These are phyloP conservation scores for Lactarius akahatsu DNA, from an alignment of 768 basidiomycete genomes.

Conservation along the genomic window DNA sequence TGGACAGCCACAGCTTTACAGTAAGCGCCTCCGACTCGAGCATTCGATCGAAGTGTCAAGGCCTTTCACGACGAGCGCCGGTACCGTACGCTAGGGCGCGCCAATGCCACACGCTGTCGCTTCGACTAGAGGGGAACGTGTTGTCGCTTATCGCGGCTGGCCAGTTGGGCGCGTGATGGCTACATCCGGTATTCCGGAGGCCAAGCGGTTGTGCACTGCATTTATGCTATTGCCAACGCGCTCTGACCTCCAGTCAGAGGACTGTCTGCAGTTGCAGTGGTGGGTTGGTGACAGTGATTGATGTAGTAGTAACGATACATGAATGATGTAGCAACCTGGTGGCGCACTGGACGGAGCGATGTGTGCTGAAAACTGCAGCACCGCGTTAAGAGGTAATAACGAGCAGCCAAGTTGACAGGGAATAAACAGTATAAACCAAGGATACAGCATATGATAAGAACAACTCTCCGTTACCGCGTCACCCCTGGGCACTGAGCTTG, in stretches of 20 bases:
- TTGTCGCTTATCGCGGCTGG: neutral
- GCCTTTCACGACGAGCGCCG: neutral
- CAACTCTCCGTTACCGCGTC: neutral
- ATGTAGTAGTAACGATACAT: neutral
- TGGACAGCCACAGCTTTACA: neutral
- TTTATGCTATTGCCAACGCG: neutral
- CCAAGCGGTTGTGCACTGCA: neutral
- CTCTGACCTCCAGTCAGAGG: neutral
- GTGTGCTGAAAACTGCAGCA: neutral
- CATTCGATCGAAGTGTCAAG: neutral
- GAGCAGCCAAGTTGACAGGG: neutral
- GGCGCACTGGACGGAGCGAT: neutral
- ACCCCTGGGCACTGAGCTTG: neutral
- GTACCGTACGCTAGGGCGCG: neutral
- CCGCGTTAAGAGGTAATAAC: neutral
- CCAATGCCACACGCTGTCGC: neutral
- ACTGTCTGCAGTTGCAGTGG: neutral
- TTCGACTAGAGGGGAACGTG: neutral
- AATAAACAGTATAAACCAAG: neutral
- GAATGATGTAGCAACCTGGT: neutral
- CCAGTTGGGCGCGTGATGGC: neutral
- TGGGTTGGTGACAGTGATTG: neutral
- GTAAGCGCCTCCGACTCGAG: neutral
- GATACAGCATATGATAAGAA: neutral
- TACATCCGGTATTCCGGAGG: neutral